phyloP scores from a whole-genome alignment of 2,329 filamentous ascomycete genomes.

The Alternaria burnsii region DNA sequence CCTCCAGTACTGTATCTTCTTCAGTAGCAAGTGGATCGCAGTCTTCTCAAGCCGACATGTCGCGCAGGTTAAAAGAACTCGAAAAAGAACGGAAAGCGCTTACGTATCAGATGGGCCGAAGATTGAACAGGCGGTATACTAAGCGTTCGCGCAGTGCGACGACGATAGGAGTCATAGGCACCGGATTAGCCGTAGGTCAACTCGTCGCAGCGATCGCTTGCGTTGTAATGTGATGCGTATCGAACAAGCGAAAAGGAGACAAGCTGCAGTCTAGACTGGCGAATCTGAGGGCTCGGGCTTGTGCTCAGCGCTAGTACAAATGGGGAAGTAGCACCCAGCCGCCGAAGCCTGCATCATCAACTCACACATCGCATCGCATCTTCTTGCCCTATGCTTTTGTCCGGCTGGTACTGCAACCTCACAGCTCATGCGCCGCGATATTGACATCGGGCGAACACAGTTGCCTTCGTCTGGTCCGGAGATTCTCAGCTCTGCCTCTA shows the following conservation, averaged over 20 bases:
- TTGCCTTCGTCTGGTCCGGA: neutral
- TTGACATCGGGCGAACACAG: too few relatives aligned
- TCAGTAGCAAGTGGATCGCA: neutral
- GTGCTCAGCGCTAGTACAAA: neutral
- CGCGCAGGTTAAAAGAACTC: neutral
- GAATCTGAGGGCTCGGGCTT: neutral
- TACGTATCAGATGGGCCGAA: neutral
- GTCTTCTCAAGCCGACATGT: neutral
- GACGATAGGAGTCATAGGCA: conserved; percentile 12
- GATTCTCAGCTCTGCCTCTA: too few relatives aligned
- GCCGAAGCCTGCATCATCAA: neutral
- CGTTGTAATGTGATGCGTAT: conserved; percentile 18
- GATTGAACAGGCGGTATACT: conserved; percentile 1
- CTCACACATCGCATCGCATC: neutral
- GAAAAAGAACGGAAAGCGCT: neutral
- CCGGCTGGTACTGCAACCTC: neutral
- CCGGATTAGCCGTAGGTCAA: conserved; percentile 18
- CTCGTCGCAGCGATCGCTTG: conserved; percentile 24
- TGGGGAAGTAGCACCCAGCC: neutral
- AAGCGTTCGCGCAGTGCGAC: neutral
- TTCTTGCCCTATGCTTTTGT: neutral
- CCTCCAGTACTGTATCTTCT: neutral
- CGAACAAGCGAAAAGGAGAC: neutral
- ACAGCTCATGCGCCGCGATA: too few relatives aligned
- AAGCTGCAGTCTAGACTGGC: neutral